Percentiles rank a stretch among this genome's conserved stretches.
These are phyloP conservation scores for Scutellaria galericulata DNA, from an alignment of 257 asterid species.

Conservation along the genomic window DNA sequence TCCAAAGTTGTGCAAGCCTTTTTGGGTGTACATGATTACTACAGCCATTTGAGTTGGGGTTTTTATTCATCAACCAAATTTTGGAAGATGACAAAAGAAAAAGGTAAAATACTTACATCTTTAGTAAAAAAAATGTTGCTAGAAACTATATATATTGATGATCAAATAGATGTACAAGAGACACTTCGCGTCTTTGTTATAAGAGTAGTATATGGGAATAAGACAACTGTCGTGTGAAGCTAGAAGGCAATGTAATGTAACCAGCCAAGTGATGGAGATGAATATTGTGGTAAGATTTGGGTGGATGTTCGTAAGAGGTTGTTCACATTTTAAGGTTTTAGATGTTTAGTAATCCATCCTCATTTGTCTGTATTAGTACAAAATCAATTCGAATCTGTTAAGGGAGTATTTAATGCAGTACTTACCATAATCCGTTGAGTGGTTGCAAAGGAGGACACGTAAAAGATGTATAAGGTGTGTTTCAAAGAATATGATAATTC, in stretches of 20 bases:
- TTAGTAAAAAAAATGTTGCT: neutral
- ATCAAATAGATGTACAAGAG: neutral
- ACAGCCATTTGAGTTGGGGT: neutral
- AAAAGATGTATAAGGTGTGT: neutral
- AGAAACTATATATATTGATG: neutral
- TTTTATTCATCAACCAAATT: neutral
- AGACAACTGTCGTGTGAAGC: slow-evolving; percentile 5
- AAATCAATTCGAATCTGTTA: slow-evolving; percentile 13
- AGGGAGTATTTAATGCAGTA: neutral
- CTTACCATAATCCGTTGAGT: slow-evolving; percentile 6
- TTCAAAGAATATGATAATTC: neutral
- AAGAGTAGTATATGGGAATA: neutral
- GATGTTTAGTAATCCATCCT: neutral
- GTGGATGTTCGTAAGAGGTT: slow-evolving; percentile 6
- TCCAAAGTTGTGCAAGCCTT: slow-evolving; percentile 4
- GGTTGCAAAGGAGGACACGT: neutral
- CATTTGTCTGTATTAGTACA: neutral
- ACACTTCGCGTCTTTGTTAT: slow-evolving; percentile 1
- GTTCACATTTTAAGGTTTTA: neutral
- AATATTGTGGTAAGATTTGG: neutral
- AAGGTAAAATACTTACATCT: neutral
- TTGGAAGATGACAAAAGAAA: slow-evolving; percentile 10
- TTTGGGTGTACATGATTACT: neutral
- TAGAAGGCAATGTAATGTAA: neutral
- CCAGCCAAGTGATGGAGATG: slow-evolving; percentile 4